Conservation (phyloP, 106 monocot genomes). For the Hemerocallis citrina region DNA sequence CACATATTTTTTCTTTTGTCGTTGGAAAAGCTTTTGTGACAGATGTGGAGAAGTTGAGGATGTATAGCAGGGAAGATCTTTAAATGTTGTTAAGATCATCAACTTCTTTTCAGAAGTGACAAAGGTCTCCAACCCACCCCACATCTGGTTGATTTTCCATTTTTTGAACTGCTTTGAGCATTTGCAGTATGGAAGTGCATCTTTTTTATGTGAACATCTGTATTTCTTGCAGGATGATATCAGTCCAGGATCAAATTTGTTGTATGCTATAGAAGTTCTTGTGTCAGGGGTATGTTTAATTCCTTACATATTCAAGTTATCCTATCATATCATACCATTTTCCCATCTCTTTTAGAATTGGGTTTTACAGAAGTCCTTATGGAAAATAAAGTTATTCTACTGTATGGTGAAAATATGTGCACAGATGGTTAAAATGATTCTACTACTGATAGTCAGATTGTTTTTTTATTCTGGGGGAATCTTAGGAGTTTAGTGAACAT, state of each 20-base stretch:
- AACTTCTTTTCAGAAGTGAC: conserved; percentile 71
- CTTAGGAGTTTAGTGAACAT: too few species aligned
- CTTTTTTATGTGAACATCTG: conserved; percentile 1
- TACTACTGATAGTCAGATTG: too few species aligned
- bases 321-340: too few species aligned
- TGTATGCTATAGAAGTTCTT: conserved; percentile 87
- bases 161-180: neutral
- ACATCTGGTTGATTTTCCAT: neutral
- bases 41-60: conserved; percentile 91
- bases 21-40: conserved; percentile 98
- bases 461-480: too few species aligned
- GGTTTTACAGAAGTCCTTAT: too few species aligned
- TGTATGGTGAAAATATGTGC: too few species aligned
- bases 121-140: conserved; percentile 32
- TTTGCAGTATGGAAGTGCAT: neutral
- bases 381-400: too few species aligned
- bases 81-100: conserved; percentile 58
- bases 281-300: conserved; percentile 86
- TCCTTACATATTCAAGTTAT: too few species aligned
- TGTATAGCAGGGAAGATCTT: conserved; percentile 50
- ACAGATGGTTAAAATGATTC: too few species aligned
- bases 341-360: too few species aligned
- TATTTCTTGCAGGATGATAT: conserved; percentile 59
- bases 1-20: conserved; percentile 98
- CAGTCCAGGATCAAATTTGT: conserved; percentile 81